Conservation (phyloP, 352 stramenopile genomes). For the Globisporangium echinulatum region DNA sequence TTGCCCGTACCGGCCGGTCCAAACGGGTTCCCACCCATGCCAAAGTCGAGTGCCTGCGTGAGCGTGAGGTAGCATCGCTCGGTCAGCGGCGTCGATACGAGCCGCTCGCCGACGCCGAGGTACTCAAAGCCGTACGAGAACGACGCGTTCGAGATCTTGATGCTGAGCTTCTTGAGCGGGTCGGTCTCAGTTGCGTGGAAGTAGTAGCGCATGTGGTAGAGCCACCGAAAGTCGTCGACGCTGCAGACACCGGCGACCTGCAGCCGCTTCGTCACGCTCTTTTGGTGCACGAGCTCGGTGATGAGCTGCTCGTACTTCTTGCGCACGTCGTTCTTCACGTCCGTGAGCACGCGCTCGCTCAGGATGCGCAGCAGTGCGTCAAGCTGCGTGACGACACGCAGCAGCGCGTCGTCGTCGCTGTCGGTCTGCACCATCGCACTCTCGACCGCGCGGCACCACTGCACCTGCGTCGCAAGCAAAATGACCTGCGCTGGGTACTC, state of each 20-base stretch:
- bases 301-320: conserved; percentile 99
- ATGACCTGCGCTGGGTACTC: conserved; percentile 98
- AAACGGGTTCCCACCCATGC: conserved; percentile 98
- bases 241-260: conserved; percentile 77
- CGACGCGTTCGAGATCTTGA: conserved; percentile 97
- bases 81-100: conserved; percentile 99
- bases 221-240: conserved; percentile 96
- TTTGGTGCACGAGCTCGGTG: conserved; percentile 99
- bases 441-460: conserved; percentile 96
- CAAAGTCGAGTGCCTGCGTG: conserved; percentile 98
- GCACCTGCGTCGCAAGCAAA: conserved; percentile 96
- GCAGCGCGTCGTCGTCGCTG: conserved; percentile 32
- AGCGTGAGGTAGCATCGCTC: conserved; percentile 99
- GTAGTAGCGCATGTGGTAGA: conserved; percentile 99
- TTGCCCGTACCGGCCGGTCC: conserved; percentile 99
- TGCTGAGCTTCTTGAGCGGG: conserved; percentile 90
- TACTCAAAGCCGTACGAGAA: conserved; percentile 99
- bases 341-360: conserved; percentile 93
- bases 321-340: conserved; percentile 91
- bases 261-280: conserved; percentile 95
- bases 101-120: conserved; percentile 97
- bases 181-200: conserved; percentile 84
- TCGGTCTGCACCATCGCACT: conserved; percentile 64
- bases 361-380: conserved; percentile 92
- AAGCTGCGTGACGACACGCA: conserved; percentile 47